phyloP scores from a whole-genome alignment of 345 rosid genomes.

The Noccaea caerulescens region DNA sequence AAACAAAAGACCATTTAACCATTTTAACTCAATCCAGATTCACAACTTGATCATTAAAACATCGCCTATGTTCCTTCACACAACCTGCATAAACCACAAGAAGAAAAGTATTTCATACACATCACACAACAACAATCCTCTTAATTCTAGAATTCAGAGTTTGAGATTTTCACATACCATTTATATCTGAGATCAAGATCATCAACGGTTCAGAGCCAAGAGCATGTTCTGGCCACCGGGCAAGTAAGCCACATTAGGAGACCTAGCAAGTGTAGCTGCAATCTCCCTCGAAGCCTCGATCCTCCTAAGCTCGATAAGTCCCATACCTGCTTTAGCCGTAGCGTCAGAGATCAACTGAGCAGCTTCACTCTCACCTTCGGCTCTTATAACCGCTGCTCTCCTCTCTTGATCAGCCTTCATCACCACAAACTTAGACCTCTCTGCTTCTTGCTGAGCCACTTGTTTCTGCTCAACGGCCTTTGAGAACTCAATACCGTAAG shows the following conservation, averaged over 20 bases:
- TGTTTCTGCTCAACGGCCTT: conserved; percentile 99
- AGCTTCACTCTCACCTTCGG: conserved; percentile 98
- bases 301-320: conserved; percentile 95
- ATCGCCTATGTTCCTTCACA: background rate
- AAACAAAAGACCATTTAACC: conserved; percentile 25
- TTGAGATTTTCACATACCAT: conserved; percentile 11
- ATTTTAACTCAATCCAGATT: conserved; percentile 33
- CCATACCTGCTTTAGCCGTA: conserved; percentile 78
- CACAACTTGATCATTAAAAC: conserved; percentile 25
- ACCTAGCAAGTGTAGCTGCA: conserved; percentile 83
- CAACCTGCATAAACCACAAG: conserved; percentile 32
- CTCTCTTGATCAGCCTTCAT: conserved; percentile 99
- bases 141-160: background rate
- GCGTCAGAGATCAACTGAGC: conserved; percentile 93
- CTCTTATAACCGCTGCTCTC: conserved; percentile 92
- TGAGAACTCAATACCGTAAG: conserved; percentile 91
- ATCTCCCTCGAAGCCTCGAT: conserved; percentile 98
- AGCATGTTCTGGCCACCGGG: conserved; percentile 92
- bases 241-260: conserved; percentile 84
- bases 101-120: conserved; percentile 1
- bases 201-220: conserved; percentile 67
- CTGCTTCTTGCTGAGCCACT: conserved; percentile 99
- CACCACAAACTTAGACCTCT: conserved; percentile 92
- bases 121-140: background rate
- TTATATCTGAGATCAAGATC: conserved; percentile 9